These are phyloP conservation scores for Eucalyptus brandiana DNA, from an alignment of 345 rosid genomes.

Conservation along the genomic window DNA sequence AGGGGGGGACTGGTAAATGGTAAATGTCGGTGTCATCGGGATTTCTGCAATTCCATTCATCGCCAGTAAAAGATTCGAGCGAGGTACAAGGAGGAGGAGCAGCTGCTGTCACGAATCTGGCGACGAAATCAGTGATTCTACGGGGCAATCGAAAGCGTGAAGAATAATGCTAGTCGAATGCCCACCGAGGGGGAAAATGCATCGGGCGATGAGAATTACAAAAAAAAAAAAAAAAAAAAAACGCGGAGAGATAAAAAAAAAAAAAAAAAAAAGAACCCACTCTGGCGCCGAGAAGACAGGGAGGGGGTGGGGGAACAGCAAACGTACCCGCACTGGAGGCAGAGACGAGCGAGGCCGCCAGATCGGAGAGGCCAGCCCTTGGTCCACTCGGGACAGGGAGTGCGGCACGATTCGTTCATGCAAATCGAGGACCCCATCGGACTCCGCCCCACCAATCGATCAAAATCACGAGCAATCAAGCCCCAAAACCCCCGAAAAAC, in stretches of 20 bases:
- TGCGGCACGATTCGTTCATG: constrained; percentile 74
- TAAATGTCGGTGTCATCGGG: background rate
- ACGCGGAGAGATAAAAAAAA: background rate
- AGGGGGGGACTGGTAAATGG: background rate
- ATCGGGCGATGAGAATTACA: background rate
- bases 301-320: background rate
- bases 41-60: background rate
- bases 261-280: no score
- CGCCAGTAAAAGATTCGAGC: background rate
- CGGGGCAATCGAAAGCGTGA: background rate
- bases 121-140: background rate
- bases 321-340: constrained; percentile 89
- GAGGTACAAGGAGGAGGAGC: background rate
- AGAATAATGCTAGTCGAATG: background rate
- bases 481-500: background rate
- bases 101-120: background rate
- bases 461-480: background rate
- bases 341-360: constrained; percentile 66
- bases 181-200: background rate
- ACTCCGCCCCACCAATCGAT: background rate
- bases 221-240: background rate
- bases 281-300: background rate
- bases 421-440: constrained; percentile 52
- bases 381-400: constrained; percentile 59
- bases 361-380: constrained; percentile 95